Evolutionary conservation across 208 protist species (phyloP).

Genomic region (Trypanosoma lewisi): DNA sequence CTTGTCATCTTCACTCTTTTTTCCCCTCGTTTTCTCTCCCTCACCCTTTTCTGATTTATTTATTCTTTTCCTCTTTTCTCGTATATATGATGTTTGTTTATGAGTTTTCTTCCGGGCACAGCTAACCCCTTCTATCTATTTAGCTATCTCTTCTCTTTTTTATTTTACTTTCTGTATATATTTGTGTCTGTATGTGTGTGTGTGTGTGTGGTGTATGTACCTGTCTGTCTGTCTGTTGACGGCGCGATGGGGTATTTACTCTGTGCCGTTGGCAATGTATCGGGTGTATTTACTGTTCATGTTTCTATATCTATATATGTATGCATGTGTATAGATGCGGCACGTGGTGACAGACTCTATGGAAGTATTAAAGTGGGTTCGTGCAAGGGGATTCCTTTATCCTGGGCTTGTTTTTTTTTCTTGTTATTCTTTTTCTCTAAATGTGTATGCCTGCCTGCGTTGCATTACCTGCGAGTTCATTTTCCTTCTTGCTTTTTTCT

Average conservation of each 20-base stretch:
- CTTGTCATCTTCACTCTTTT: too few species aligned
- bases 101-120: neutral
- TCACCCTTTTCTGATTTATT: conserved; percentile 10
- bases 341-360: too few species aligned
- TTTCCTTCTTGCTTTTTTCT: too few species aligned
- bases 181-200: neutral
- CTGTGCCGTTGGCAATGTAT: too few species aligned
- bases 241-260: too few species aligned
- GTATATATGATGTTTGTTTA: conserved; percentile 6
- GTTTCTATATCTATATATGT: neutral
- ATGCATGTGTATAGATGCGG: neutral
- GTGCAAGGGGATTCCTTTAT: neutral
- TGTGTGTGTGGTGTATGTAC: neutral
- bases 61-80: conserved; percentile 27
- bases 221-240: neutral
- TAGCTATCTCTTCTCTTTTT: neutral
- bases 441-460: too few species aligned
- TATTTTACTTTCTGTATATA: too few species aligned
- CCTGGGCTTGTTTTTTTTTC: neutral
- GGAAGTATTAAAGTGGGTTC: too few species aligned
- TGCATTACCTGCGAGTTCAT: too few species aligned
- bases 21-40: neutral
- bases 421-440: too few species aligned
- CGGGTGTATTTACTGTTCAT: too few species aligned
- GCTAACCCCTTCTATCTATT: neutral